Percentiles rank a stretch among this genome's conserved stretches.
Conservation (phyloP, 768 basidiomycete species). For the Nidularia pulvinata region DNA sequence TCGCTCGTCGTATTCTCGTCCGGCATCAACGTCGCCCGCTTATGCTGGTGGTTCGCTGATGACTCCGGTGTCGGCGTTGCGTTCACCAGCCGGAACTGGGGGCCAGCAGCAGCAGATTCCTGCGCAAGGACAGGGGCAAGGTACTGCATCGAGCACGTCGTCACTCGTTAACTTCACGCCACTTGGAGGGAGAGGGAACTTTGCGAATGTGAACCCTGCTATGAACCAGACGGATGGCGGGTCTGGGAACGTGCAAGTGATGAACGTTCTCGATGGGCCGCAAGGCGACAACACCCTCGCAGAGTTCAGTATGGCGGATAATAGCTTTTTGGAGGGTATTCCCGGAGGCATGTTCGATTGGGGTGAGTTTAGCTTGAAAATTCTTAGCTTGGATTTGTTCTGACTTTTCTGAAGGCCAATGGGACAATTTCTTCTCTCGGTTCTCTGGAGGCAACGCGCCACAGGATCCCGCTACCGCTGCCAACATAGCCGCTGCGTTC, state of each 20-base stretch:
- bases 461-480: constrained; percentile 24
- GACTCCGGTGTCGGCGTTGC: constrained; percentile 19
- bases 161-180: constrained; percentile 62
- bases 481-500: constrained; percentile 28
- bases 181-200: constrained; percentile 30
- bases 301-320: constrained; percentile 67
- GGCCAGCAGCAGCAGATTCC: neutral
- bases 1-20: constrained; percentile 6
- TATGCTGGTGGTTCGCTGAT: constrained; percentile 5
- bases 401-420: constrained; percentile 53
- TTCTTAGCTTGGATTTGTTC: constrained; percentile 2
- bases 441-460: constrained; percentile 27
- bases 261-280: constrained; percentile 71
- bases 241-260: constrained; percentile 63
- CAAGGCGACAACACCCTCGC: constrained; percentile 55
- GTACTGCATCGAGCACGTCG: constrained; percentile 6
- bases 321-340: constrained; percentile 73
- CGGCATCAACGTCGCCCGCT: constrained; percentile 7
- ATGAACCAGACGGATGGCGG: constrained; percentile 50
- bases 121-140: constrained; percentile 2
- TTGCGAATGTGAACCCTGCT: constrained; percentile 73
- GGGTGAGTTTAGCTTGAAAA: constrained; percentile 43
- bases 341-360: constrained; percentile 89
- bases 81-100: constrained; percentile 15
- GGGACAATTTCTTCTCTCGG: constrained; percentile 80